These are phyloP conservation scores for Wickerhamiella musiphila DNA, from an alignment of 805 yeast genomes.

Conservation along the genomic window DNA sequence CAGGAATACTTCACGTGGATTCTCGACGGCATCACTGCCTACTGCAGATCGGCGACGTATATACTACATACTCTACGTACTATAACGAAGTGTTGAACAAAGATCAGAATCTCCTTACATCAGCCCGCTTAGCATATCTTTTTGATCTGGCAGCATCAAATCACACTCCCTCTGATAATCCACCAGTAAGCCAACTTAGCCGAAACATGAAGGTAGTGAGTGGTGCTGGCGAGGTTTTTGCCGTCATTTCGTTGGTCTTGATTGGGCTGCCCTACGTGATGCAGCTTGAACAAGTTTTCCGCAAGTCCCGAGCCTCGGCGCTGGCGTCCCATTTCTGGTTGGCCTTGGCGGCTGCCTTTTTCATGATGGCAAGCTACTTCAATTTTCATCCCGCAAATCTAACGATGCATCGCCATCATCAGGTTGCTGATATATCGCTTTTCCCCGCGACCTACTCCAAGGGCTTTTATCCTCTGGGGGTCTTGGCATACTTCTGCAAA, in stretches of 20 bases:
- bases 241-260: background rate
- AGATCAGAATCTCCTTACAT: no score
- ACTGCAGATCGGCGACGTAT: no score
- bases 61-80: no score
- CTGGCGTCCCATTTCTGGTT: conserved; percentile 1
- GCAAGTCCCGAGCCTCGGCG: background rate
- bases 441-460: background rate
- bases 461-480: background rate
- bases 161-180: no score
- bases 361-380: background rate
- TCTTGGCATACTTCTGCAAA: background rate
- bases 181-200: no score
- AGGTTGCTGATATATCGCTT: conserved; percentile 2
- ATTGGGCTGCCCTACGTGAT: background rate
- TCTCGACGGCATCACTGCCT: no score
- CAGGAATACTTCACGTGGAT: no score
- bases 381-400: background rate
- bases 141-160: no score
- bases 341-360: background rate
- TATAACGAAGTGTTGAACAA: no score
- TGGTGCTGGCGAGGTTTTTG: conserved; percentile 1
- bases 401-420: conserved; percentile 2
- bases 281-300: background rate
- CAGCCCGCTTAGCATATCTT: no score
- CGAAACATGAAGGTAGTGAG: no score